Percentiles rank a stretch among this genome's conserved stretches.
Conservation (phyloP, 352 stramenopile genomes). For the Phytophthora megakarya region DNA sequence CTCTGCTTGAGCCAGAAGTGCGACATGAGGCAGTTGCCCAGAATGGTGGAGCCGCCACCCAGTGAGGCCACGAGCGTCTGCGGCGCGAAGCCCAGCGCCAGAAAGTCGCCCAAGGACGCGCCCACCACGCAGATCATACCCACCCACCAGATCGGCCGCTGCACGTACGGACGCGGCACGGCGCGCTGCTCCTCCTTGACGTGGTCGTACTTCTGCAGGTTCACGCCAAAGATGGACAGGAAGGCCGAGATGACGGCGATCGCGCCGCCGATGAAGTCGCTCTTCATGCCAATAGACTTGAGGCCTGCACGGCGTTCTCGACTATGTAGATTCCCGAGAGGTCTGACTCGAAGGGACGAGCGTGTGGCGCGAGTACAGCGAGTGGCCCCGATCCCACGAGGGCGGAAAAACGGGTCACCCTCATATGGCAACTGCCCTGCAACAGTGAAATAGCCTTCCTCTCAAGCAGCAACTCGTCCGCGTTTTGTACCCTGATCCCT, state of each 20-base stretch:
- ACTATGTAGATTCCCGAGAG: slow-evolving; percentile 4
- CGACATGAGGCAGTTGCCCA: slow-evolving; percentile 85
- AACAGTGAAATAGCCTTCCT: background rate
- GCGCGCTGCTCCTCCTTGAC: slow-evolving; percentile 80
- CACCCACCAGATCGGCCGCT: slow-evolving; percentile 88
- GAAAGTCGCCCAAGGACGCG: slow-evolving; percentile 85
- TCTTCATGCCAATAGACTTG: slow-evolving; percentile 33
- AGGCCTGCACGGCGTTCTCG: slow-evolving; percentile 18
- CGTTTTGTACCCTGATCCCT: slow-evolving; percentile 10
- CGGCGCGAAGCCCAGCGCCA: slow-evolving; percentile 85
- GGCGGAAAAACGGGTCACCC: slow-evolving; percentile 21
- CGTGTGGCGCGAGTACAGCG: slow-evolving; percentile 10
- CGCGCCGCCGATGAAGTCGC: slow-evolving; percentile 63
- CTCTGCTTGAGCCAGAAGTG: slow-evolving; percentile 89
- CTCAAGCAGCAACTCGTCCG: background rate
- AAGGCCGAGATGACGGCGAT: slow-evolving; percentile 80
- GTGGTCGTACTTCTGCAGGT: slow-evolving; percentile 92
- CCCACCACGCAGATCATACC: slow-evolving; percentile 87
- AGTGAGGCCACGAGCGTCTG: slow-evolving; percentile 87
- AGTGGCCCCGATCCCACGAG: background rate
- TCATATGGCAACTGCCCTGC: background rate
- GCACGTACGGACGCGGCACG: slow-evolving; percentile 75
- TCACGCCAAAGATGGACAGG: slow-evolving; percentile 90
- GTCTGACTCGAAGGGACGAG: slow-evolving; percentile 32
- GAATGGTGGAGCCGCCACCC: slow-evolving; percentile 79